Percentiles rank a stretch among this genome's conserved stretches.
Evolutionary conservation across 345 rosid species (phyloP).

Genomic region (Trapa bicornis): DNA sequence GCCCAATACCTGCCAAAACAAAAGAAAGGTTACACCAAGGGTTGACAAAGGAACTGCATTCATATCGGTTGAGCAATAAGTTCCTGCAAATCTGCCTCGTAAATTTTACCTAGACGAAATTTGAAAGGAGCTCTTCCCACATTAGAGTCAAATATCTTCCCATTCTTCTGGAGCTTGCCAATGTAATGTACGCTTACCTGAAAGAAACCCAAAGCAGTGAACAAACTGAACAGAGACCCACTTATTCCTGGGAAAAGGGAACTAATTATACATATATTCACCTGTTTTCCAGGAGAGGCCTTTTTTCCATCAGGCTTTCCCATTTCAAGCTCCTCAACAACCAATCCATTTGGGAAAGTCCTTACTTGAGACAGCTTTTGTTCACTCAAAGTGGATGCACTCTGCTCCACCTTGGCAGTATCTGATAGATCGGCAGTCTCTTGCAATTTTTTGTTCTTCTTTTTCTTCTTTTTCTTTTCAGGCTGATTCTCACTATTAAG

Average conservation of each 20-base stretch:
- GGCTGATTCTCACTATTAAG: constrained; percentile 23
- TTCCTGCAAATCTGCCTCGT: not conserved
- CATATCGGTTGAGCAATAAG: no score
- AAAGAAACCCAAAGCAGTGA: not conserved
- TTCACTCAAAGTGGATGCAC: constrained; percentile 17
- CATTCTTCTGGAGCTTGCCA: constrained; percentile 89
- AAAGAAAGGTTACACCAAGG: constrained; percentile 1
- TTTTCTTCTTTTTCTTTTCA: constrained; percentile 58
- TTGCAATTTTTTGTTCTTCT: constrained; percentile 37
- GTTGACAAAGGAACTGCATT: not conserved
- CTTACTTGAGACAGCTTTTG: constrained; percentile 51
- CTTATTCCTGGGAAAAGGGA: not conserved
- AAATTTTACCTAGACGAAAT: constrained; percentile 62
- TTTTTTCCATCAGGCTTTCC: constrained; percentile 84
- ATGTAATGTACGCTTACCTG: constrained; percentile 75
- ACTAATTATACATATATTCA: constrained; percentile 4
- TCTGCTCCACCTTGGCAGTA: constrained; percentile 22
- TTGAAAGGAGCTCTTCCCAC: constrained; percentile 65
- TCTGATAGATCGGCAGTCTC: constrained; percentile 27
- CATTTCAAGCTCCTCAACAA: constrained; percentile 71
- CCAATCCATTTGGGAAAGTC: constrained; percentile 72
- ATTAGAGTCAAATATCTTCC: constrained; percentile 76
- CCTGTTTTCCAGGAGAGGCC: constrained; percentile 79
- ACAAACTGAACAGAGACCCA: not conserved
- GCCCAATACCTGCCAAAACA: constrained; percentile 49